These are phyloP conservation scores for Calamus simplicifolius DNA, from an alignment of 176 grass and related monocot species.

Conservation along the genomic window DNA sequence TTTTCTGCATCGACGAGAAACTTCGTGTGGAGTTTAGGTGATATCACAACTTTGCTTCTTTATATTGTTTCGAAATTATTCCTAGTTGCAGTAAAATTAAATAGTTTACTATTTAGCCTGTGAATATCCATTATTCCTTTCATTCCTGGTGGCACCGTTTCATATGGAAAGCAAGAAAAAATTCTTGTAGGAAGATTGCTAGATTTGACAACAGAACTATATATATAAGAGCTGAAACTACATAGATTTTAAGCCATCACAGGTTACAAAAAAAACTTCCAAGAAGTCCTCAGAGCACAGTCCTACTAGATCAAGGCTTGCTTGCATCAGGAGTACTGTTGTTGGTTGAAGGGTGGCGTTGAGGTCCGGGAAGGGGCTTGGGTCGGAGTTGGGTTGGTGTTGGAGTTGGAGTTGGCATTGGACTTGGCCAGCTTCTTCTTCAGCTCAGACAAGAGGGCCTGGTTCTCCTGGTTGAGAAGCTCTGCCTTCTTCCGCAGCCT, in stretches of 20 bases:
- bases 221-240: not conserved
- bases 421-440: slow-evolving; percentile 61
- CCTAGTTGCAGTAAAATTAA: too few species aligned
- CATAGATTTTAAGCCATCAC: not conserved
- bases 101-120: too few species aligned
- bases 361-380: slow-evolving; percentile 44
- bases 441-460: slow-evolving; percentile 58
- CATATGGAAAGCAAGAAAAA: too few species aligned
- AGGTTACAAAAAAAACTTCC: not conserved
- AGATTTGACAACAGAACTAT: not conserved
- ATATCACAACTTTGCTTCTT: too few species aligned
- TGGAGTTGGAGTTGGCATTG: not conserved
- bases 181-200: too few species aligned
- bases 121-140: too few species aligned
- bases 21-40: slow-evolving; percentile 52
- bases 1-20: slow-evolving; percentile 68
- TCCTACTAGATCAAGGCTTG: slow-evolving; percentile 15
- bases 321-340: slow-evolving; percentile 24
- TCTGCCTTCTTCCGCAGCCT: slow-evolving; percentile 72
- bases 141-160: too few species aligned
- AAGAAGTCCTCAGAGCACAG: not conserved
- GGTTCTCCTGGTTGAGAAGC: slow-evolving; percentile 76
- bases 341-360: slow-evolving; percentile 32
- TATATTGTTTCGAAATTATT: too few species aligned
- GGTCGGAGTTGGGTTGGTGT: not conserved